Conservation (phyloP, 75 land plant species). For the Pinus albicaulis region DNA sequence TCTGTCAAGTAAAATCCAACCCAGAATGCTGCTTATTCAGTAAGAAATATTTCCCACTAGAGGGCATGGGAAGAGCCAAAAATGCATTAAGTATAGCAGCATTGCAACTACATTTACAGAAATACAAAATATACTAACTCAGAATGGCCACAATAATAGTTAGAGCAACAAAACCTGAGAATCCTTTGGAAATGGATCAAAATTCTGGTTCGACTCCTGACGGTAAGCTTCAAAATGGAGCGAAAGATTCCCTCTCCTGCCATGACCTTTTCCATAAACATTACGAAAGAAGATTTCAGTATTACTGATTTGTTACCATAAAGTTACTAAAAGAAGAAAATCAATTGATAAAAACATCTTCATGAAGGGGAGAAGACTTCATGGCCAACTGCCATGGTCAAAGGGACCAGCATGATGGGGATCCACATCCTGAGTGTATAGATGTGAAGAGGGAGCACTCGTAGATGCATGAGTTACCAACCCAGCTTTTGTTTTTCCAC, state of each 20-base stretch:
- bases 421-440: too few relatives aligned
- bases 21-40: background rate
- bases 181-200: background rate
- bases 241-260: background rate
- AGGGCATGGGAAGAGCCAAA: background rate
- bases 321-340: too few relatives aligned
- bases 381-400: too few relatives aligned
- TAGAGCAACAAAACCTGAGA: background rate
- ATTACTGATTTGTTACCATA: background rate
- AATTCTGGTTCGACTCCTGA: slow-evolving; percentile 3
- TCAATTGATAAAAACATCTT: too few relatives aligned
- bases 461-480: too few relatives aligned
- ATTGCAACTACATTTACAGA: slow-evolving; percentile 1
- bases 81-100: background rate
- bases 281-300: background rate
- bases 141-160: background rate
- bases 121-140: background rate
- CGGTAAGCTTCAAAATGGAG: background rate
- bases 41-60: background rate
- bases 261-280: slow-evolving; percentile 7
- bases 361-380: too few relatives aligned
- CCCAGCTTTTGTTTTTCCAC: too few relatives aligned
- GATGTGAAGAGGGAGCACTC: too few relatives aligned
- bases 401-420: too few relatives aligned
- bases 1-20: background rate